Percentiles rank a stretch among this genome's conserved stretches.
phyloP scores from a whole-genome alignment of 305 asterid species.

The Plantago lanceolata region DNA sequence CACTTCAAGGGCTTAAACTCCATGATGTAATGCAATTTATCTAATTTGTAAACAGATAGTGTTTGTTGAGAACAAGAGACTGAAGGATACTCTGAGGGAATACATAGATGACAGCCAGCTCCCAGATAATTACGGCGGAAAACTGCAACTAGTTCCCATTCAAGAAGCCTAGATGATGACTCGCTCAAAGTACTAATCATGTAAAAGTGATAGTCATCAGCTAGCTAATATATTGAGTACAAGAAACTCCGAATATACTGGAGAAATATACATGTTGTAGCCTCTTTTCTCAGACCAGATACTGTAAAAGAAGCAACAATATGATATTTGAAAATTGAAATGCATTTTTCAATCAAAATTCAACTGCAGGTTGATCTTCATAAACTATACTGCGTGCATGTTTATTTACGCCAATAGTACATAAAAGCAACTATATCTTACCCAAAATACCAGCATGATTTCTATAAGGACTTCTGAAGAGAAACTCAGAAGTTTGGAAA shows the following conservation, averaged over 20 bases:
- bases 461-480: no score
- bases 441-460: no score
- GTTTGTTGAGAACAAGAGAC: slow-evolving; percentile 57
- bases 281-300: no score
- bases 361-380: neutral
- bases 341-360: neutral
- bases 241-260: no score
- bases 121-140: slow-evolving; percentile 78
- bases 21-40: neutral
- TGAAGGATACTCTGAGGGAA: slow-evolving; percentile 48
- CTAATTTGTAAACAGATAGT: slow-evolving; percentile 36
- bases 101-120: slow-evolving; percentile 72
- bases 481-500: no score
- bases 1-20: neutral
- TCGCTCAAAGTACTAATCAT: neutral
- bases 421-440: no score
- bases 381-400: neutral
- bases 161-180: slow-evolving; percentile 36
- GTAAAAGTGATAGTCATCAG: no score
- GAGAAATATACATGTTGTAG: no score
- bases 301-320: no score
- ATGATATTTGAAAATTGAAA: no score
- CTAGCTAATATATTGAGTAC: no score
- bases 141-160: slow-evolving; percentile 59
- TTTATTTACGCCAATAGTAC: neutral